Evolutionary conservation across 2,329 filamentous ascomycete genomes (phyloP), one percentile per base, ranked within the genome.

Genomic region (Microdochium nivale): DNA sequence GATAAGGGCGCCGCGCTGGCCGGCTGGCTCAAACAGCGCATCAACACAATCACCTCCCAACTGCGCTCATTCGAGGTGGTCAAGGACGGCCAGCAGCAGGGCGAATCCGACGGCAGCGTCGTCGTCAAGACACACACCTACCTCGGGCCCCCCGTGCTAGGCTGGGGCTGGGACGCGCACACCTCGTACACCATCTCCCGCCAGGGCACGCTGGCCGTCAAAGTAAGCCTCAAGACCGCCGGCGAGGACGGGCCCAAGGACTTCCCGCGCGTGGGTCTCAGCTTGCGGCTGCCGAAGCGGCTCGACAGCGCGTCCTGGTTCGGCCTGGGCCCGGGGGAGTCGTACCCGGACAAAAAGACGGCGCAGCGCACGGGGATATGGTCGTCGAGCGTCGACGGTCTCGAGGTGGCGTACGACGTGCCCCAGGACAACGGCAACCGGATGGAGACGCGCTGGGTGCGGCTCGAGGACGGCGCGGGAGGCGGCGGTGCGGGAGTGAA

Each of bases 351-450:
- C 64, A 84, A 81, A 67, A 76, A 77, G 53, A 59, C 70, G 2
- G 73, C 79, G 1, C 80, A 84, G 57, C 69, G 67, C 2, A 60
- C 81, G 0, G 82, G 77, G 1, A 68, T 79, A 40, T 81, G 71
- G 64, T 62, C 0, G 62, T 59, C 1, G 60, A 60, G 1, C 1
- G 66, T 83, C 1, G 68, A 72, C 1, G 71, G 76, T 0, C 70
- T 87, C 25, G 76, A 78, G 60, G 74, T 75, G 0, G 69, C 72
- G 1, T 87, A 86, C 58, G 84, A 88, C 19, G 80, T 82, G 23
- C 84, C 84, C 0, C 84, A 88, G 61, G 84, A 88, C 58, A 80
- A 77, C 50, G 81, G 81, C 1, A 88, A 87, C 62, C 71, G 80
- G 14, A 79, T 78, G 51, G 80, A 80, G 32, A 79, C 77, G 0